phyloP scores from a whole-genome alignment of 225 moss, liverwort and hornwort genomes.

The Sphagnum contortum region DNA sequence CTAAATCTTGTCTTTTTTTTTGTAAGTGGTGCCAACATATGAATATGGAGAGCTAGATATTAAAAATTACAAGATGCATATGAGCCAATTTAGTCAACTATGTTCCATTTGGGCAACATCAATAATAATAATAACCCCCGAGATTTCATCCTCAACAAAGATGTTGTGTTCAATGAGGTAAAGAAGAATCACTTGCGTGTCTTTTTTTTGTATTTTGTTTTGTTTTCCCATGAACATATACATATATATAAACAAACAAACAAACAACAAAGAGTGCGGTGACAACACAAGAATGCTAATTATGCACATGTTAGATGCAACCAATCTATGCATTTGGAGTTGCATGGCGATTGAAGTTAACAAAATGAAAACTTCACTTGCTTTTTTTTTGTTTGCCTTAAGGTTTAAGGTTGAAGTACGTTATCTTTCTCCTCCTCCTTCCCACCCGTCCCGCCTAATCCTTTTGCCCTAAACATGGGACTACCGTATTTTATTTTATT shows the following conservation, averaged over 20 bases:
- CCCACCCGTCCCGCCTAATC: too few relatives aligned
- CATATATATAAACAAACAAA: too few relatives aligned
- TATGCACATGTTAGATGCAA: constrained; percentile 16
- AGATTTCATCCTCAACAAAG: constrained; percentile 24
- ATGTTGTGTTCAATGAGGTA: constrained; percentile 54
- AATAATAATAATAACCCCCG: constrained; percentile 9
- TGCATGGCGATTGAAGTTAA: constrained; percentile 54
- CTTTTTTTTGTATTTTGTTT: too few relatives aligned
- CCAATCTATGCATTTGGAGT: constrained; percentile 36
- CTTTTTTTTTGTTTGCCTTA: too few relatives aligned
- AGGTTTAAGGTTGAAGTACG: too few relatives aligned
- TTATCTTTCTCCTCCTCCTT: too few relatives aligned
- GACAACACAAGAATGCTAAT: too few relatives aligned
- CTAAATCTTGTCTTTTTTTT: not conserved
- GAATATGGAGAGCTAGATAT: constrained; percentile 47
- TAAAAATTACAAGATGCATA: constrained; percentile 28
- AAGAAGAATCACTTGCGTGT: not conserved
- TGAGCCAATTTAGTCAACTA: constrained; percentile 16
- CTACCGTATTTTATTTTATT: too few relatives aligned
- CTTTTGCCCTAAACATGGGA: too few relatives aligned
- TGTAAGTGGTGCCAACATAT: constrained; percentile 49
- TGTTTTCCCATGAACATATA: too few relatives aligned
- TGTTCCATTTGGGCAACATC: constrained; percentile 17
- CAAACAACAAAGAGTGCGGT: too few relatives aligned
- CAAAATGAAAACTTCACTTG: too few relatives aligned